phyloP scores from a whole-genome alignment of 768 basidiomycete species.

The Russula virescens region DNA sequence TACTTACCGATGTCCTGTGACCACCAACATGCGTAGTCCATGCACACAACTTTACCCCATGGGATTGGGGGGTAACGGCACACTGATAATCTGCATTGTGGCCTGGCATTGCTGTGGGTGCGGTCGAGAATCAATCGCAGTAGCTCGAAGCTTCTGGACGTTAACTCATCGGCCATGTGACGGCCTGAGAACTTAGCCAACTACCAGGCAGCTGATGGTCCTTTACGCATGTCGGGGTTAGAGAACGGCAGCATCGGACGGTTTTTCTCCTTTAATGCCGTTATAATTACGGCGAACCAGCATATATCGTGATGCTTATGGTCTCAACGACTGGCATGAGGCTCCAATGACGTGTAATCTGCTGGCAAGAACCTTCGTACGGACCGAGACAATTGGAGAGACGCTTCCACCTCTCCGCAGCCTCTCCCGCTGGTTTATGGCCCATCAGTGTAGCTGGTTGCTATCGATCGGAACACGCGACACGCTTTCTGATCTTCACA shows the following conservation, averaged over 20 bases:
- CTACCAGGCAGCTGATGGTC: not conserved
- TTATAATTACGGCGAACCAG: slow-evolving; percentile 1
- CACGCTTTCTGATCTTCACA: too few species aligned
- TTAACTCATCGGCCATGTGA: slow-evolving; percentile 8
- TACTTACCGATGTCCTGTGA: slow-evolving; percentile 6
- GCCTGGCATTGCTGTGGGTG: not conserved
- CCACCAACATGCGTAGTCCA: slow-evolving; percentile 14
- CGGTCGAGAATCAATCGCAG: slow-evolving; percentile 11
- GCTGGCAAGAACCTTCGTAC: not conserved
- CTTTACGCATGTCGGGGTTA: not conserved
- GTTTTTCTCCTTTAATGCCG: not conserved
- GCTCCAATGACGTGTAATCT: slow-evolving; percentile 1
- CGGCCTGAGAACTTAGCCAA: not conserved
- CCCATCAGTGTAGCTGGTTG: slow-evolving; percentile 35
- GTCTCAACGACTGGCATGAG: not conserved
- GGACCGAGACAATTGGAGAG: not conserved
- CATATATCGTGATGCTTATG: not conserved
- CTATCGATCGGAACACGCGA: not conserved
- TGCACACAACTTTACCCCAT: slow-evolving; percentile 15
- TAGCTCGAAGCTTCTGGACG: not conserved
- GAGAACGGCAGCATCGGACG: not conserved
- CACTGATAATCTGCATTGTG: slow-evolving; percentile 6
- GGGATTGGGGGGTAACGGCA: slow-evolving; percentile 11
- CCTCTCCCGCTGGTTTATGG: not conserved
- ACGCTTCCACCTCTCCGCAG: too few species aligned